Percentiles rank a stretch among this genome's conserved stretches.
These are phyloP conservation scores for Daldinia caldariorum DNA, from an alignment of 495 filamentous ascomycete genomes.

Conservation along the genomic window DNA sequence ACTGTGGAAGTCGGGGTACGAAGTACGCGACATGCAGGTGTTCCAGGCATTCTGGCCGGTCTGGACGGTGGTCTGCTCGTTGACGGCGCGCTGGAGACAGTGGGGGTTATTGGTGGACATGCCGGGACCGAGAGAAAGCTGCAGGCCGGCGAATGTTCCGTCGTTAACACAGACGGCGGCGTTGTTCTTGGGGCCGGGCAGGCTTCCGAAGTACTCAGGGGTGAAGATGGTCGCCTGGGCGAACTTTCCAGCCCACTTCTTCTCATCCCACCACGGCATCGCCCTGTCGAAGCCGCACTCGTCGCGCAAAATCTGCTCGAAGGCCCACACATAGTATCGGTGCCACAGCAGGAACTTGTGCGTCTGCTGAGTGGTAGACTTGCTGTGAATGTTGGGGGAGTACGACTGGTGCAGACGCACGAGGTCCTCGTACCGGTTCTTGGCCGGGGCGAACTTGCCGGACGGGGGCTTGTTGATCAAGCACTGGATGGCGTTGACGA, in stretches of 20 bases:
- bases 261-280: slow-evolving; percentile 56
- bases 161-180: slow-evolving; percentile 45
- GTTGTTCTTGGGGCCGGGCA: slow-evolving; percentile 45
- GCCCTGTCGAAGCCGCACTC: slow-evolving; percentile 71
- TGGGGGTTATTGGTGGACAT: slow-evolving; percentile 45
- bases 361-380: slow-evolving; percentile 53
- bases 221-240: slow-evolving; percentile 50
- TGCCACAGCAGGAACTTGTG: slow-evolving; percentile 75
- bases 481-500: slow-evolving; percentile 67
- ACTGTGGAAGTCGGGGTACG: slow-evolving; percentile 49
- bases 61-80: slow-evolving; percentile 45
- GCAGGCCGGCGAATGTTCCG: slow-evolving; percentile 47
- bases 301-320: slow-evolving; percentile 68
- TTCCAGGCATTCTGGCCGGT: slow-evolving; percentile 43
- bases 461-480: slow-evolving; percentile 58
- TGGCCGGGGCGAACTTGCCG: slow-evolving; percentile 58
- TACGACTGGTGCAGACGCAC: slow-evolving; percentile 72
- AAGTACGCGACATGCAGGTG: slow-evolving; percentile 42
- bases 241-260: slow-evolving; percentile 52
- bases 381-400: slow-evolving; percentile 67
- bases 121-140: slow-evolving; percentile 51
- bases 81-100: slow-evolving; percentile 50
- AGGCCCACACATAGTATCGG: slow-evolving; percentile 68
- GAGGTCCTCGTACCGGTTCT: slow-evolving; percentile 71
- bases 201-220: slow-evolving; percentile 44